These are phyloP conservation scores for Leptographium lundbergii DNA, from an alignment of 2,329 filamentous ascomycete genomes.

Conservation along the genomic window DNA sequence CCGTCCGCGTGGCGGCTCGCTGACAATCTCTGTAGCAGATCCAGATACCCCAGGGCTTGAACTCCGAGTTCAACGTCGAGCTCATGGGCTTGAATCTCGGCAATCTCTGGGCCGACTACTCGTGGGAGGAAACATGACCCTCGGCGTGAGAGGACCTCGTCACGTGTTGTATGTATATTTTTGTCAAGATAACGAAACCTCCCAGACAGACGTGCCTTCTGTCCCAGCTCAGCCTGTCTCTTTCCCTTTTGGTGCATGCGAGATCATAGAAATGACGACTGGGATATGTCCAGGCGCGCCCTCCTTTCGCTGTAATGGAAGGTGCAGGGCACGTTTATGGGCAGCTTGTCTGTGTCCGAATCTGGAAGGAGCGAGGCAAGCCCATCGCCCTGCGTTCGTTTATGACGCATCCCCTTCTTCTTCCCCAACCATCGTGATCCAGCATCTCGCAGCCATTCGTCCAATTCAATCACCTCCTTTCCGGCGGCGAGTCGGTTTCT, in stretches of 20 bases:
- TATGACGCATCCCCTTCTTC: neutral
- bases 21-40: neutral
- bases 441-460: too few species aligned
- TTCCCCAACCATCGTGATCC: too few species aligned
- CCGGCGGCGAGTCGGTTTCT: neutral
- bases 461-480: neutral
- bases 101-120: conserved; percentile 16
- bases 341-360: neutral
- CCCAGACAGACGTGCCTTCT: neutral
- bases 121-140: conserved; percentile 11
- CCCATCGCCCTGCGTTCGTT: neutral
- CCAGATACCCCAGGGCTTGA: conserved; percentile 4
- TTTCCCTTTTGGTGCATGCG: neutral
- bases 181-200: too few species aligned
- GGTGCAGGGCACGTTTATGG: neutral
- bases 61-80: conserved; percentile 14
- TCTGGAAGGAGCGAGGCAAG: neutral
- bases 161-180: neutral
- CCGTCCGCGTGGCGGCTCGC: neutral
- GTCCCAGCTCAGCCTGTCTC: neutral
- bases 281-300: too few species aligned
- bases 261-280: neutral
- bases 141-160: neutral
- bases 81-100: conserved; percentile 13
- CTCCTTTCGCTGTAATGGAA: too few species aligned